A percentile compares a stretch with the other conserved stretches of the same genome.
Evolutionary conservation across 2,329 filamentous ascomycete genomes (phyloP).

Genomic region (Geosmithia flava): DNA sequence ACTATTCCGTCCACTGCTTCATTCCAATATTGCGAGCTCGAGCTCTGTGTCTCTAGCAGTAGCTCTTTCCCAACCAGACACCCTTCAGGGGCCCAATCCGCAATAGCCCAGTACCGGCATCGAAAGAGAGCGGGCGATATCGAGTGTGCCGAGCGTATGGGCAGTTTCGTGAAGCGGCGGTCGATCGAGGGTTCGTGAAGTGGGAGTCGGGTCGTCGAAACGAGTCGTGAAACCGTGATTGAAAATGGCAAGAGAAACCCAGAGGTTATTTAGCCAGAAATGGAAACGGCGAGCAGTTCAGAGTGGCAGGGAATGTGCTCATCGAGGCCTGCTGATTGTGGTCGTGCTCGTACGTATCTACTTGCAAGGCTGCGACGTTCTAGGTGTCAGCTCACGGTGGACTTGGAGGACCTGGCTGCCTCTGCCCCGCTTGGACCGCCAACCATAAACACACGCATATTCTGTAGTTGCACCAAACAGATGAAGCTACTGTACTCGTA

Average conservation of each 20-base stretch:
- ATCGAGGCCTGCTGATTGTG: background rate
- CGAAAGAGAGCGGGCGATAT: constrained; percentile 11
- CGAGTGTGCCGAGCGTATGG: background rate
- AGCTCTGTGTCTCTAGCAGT: background rate
- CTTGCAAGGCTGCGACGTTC: background rate
- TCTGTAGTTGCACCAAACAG: background rate
- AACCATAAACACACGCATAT: background rate
- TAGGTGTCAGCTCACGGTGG: background rate
- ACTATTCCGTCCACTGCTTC: background rate
- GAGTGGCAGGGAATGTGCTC: background rate
- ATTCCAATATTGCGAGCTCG: background rate
- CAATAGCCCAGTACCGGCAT: constrained; percentile 18
- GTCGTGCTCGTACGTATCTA: background rate
- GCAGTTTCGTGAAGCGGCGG: background rate
- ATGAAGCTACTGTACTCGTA: background rate
- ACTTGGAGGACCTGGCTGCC: background rate
- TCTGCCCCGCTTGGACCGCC: background rate
- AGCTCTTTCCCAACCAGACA: constrained; percentile 12
- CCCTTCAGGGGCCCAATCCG: constrained; percentile 24
- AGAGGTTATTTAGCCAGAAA: too few relatives aligned
- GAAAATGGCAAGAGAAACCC: background rate
- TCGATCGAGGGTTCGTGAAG: background rate
- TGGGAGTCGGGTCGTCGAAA: background rate
- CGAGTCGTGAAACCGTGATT: background rate
- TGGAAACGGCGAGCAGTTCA: background rate